Evolutionary conservation across 495 filamentous ascomycete genomes (phyloP).

Genomic region (Hapsidospora chrysogenum): DNA sequence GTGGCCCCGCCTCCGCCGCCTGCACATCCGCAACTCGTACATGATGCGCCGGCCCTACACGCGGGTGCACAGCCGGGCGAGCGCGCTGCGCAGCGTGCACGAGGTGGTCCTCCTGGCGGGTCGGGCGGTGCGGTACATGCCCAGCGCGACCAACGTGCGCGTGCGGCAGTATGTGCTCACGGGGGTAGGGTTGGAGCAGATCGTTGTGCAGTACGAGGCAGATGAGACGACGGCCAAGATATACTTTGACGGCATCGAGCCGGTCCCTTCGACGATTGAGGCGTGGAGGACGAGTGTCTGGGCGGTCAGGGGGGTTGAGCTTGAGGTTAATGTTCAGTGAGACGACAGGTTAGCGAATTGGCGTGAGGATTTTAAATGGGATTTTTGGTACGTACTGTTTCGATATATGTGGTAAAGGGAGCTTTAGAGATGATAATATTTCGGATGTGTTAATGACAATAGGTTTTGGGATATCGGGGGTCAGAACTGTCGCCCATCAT

Average conservation of each 20-base stretch:
- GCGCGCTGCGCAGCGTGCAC: slow-evolving; percentile 5
- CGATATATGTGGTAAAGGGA: too few species aligned
- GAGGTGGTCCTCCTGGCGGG: neutral
- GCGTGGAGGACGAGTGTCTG: neutral
- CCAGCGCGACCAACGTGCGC: neutral
- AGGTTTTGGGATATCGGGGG: too few species aligned
- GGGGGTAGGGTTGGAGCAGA: neutral
- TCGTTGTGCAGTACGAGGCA: neutral
- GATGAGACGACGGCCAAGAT: neutral
- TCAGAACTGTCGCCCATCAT: too few species aligned
- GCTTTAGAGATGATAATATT: too few species aligned
- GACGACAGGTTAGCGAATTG: too few species aligned
- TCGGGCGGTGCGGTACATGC: neutral
- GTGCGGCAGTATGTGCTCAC: neutral
- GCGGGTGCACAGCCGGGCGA: slow-evolving; percentile 5
- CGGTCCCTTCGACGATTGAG: neutral
- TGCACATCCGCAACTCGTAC: slow-evolving; percentile 10
- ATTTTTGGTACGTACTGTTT: too few species aligned
- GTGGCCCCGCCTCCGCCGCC: slow-evolving; percentile 7
- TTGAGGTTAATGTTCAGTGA: too few species aligned
- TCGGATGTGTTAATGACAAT: too few species aligned
- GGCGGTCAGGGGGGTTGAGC: too few species aligned
- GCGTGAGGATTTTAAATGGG: too few species aligned
- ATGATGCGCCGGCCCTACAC: slow-evolving; percentile 8
- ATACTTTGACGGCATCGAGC: neutral